Conservation (phyloP, 192 early-diverging fungal species). For the Rhizophlyctis rosea region DNA sequence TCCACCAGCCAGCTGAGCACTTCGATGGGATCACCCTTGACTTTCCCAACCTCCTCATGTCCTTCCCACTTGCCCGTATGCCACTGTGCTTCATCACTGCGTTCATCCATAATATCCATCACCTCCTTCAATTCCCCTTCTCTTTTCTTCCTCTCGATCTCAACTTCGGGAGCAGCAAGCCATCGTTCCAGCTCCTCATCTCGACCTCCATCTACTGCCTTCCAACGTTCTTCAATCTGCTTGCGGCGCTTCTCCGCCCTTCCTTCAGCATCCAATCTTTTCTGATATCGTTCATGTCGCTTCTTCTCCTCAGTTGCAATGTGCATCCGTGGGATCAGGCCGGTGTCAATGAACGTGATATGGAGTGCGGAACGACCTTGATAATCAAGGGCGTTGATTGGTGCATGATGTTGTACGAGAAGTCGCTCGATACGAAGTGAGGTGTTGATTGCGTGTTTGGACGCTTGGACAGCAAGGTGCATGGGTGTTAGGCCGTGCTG, state of each 20-base stretch:
- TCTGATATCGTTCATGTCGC: not conserved
- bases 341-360: slow-evolving; percentile 40
- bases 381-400: slow-evolving; percentile 47
- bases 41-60: not conserved
- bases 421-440: slow-evolving; percentile 46
- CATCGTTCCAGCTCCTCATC: slow-evolving; percentile 14
- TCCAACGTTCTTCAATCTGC: slow-evolving; percentile 2
- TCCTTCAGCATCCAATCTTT: not conserved
- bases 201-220: not conserved
- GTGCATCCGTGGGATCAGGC: slow-evolving; percentile 40
- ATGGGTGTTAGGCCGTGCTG: slow-evolving; percentile 40
- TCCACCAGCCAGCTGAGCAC: slow-evolving; percentile 40
- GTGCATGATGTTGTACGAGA: slow-evolving; percentile 39
- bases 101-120: slow-evolving; percentile 15
- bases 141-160: not conserved
- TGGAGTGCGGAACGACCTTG: slow-evolving; percentile 54
- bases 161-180: slow-evolving; percentile 9
- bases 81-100: slow-evolving; percentile 16
- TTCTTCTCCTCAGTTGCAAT: slow-evolving; percentile 21
- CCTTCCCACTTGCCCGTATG: slow-evolving; percentile 32
- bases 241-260: not conserved
- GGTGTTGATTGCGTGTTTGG: slow-evolving; percentile 45
- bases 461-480: slow-evolving; percentile 44
- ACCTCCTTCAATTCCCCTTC: slow-evolving; percentile 3
- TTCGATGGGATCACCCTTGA: slow-evolving; percentile 49